Percentiles rank a stretch among this genome's conserved stretches.
Conservation (phyloP, 202 grass and related monocot genomes). For the Setaria viridis region DNA sequence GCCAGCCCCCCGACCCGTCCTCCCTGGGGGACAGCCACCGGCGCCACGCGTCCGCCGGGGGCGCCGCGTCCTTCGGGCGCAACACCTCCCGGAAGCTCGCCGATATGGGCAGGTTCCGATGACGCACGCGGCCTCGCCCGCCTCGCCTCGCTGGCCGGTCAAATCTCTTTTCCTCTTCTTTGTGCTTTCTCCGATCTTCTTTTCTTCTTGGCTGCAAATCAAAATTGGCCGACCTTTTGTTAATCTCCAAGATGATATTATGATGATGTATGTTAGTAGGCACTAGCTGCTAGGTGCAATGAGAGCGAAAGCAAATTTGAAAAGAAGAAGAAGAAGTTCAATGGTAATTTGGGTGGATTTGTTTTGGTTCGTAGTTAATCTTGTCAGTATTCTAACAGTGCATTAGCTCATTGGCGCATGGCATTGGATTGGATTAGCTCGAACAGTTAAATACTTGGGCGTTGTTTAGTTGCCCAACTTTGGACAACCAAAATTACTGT, state of each 20-base stretch:
- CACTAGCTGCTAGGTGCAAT: not conserved
- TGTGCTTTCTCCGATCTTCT: not conserved
- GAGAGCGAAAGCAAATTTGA: not conserved
- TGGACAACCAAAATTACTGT: no score
- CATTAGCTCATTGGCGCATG: no score
- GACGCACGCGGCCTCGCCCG: slow-evolving; percentile 10
- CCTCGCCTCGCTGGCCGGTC: not conserved
- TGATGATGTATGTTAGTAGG: slow-evolving; percentile 8
- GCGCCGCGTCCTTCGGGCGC: slow-evolving; percentile 47
- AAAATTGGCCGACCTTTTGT: slow-evolving; percentile 22
- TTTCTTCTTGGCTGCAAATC: not conserved
- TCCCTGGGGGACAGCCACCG: slow-evolving; percentile 45
- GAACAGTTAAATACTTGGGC: not conserved
- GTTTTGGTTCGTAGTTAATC: not conserved
- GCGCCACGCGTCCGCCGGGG: slow-evolving; percentile 47
- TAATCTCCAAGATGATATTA: slow-evolving; percentile 17
- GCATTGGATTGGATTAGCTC: slow-evolving; percentile 2
- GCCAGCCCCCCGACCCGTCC: slow-evolving; percentile 50
- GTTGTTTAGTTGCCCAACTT: no score
- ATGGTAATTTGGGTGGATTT: not conserved
- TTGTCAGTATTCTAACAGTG: not conserved
- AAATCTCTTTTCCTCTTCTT: not conserved
- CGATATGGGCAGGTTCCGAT: slow-evolving; percentile 65
- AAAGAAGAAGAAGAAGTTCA: not conserved
- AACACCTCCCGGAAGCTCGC: slow-evolving; percentile 65